Evolutionary conservation across 805 yeast species (phyloP).

Genomic region (Debaryomyces castellii): DNA sequence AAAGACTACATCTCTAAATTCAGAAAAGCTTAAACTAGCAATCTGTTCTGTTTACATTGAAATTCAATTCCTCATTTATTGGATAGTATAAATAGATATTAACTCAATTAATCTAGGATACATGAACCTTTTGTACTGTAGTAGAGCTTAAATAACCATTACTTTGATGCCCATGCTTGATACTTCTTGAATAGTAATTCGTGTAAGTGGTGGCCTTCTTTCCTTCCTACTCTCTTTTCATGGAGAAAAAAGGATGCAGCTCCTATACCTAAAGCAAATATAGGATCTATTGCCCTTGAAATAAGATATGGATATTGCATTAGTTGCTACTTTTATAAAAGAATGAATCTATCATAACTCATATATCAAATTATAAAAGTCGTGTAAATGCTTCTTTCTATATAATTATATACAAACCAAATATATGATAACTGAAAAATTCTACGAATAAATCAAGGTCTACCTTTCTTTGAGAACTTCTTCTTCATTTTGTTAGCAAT

Average conservation of each 20-base stretch:
- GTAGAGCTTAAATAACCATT: not conserved
- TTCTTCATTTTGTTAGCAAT: slow-evolving; percentile 55
- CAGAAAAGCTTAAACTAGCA: slow-evolving; percentile 7
- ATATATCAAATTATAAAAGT: not conserved
- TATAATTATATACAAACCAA: not conserved
- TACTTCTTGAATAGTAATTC: slow-evolving; percentile 44
- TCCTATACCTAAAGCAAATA: slow-evolving; percentile 64
- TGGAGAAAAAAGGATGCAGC: slow-evolving; percentile 60
- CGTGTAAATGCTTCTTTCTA: not conserved
- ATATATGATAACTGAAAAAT: not conserved
- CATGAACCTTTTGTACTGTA: not conserved
- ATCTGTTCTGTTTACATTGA: not conserved
- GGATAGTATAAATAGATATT: not conserved
- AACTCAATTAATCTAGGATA: not conserved
- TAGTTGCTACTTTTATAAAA: too few relatives aligned
- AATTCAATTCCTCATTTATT: not conserved
- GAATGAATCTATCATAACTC: not conserved
- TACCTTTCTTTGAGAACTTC: slow-evolving; percentile 18
- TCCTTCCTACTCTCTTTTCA: slow-evolving; percentile 57
- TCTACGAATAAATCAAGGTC: not conserved
- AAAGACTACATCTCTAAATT: slow-evolving; percentile 17
- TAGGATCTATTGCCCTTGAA: slow-evolving; percentile 59
- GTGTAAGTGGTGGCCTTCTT: slow-evolving; percentile 58
- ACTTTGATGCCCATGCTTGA: not conserved
- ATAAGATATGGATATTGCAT: slow-evolving; percentile 49